Percentiles rank a stretch among this genome's conserved stretches.
Conservation (phyloP, 2,329 filamentous ascomycete species). For the Fusarium palustre region DNA sequence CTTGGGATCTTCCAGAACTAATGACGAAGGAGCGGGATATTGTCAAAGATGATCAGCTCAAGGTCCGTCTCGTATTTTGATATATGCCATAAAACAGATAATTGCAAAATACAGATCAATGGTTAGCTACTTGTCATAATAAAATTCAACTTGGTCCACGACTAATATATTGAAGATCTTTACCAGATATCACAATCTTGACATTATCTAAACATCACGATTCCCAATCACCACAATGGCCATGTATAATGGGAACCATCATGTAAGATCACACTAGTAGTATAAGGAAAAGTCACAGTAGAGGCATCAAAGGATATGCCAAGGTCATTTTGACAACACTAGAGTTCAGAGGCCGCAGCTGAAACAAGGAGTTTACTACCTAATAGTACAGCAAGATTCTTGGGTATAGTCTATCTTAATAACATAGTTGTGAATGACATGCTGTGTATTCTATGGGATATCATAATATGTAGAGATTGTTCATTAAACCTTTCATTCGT, state of each 20-base stretch:
- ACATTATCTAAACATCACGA: not conserved
- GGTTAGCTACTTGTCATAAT: too few species aligned
- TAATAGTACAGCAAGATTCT: not conserved
- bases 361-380: not conserved
- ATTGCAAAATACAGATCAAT: fast-evolving
- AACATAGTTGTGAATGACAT: not conserved
- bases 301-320: fast-evolving
- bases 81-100: fast-evolving
- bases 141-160: too few species aligned
- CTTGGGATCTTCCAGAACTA: conserved; percentile 34
- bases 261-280: fast-evolving
- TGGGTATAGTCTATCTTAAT: not conserved
- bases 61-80: conserved; percentile 8
- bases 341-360: not conserved
- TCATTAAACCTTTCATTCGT: not conserved
- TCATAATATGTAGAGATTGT: not conserved
- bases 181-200: not conserved
- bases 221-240: not conserved
- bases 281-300: fast-evolving
- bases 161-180: not conserved
- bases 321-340: fast-evolving
- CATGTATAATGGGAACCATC: not conserved
- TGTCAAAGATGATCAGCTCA: conserved; percentile 9
- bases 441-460: conserved; percentile 5
- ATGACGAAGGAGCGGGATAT: conserved; percentile 22